Percentiles rank a stretch among this genome's conserved stretches.
Conservation (phyloP, 75 land plant genomes). For the Picea sitchensis region DNA sequence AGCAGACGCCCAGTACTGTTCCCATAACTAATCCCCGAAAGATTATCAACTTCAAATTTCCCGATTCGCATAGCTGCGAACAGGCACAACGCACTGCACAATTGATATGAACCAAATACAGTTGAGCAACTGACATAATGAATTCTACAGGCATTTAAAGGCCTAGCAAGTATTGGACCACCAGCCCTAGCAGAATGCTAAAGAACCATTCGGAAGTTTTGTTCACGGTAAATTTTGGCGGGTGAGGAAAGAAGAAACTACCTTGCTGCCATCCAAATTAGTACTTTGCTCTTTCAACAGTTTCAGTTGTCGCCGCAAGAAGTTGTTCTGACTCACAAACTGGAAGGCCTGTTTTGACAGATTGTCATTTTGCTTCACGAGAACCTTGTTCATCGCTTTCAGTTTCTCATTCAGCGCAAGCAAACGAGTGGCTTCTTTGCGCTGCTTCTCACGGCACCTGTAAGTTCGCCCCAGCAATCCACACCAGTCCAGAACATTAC, state of each 20-base stretch:
- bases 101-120: neutral
- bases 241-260: slow-evolving; percentile 5
- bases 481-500: neutral
- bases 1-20: too few relatives aligned
- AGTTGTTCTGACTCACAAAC: slow-evolving; percentile 38
- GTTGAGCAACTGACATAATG: neutral
- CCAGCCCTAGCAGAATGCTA: neutral
- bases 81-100: too few relatives aligned
- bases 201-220: neutral
- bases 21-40: too few relatives aligned
- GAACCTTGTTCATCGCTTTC: slow-evolving; percentile 46
- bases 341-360: slow-evolving; percentile 49
- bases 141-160: neutral
- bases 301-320: slow-evolving; percentile 34
- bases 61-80: too few relatives aligned
- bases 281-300: slow-evolving; percentile 5
- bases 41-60: too few relatives aligned
- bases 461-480: neutral
- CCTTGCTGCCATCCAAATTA: slow-evolving; percentile 5
- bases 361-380: slow-evolving; percentile 52
- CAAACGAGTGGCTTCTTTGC: slow-evolving; percentile 45
- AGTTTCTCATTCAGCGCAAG: slow-evolving; percentile 44
- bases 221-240: neutral
- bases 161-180: neutral
- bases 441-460: slow-evolving; percentile 56